Evolutionary conservation across 2,329 filamentous ascomycete species (phyloP), one percentile per base, ranked within the genome.

Genomic region (Coleophoma cylindrospora): DNA sequence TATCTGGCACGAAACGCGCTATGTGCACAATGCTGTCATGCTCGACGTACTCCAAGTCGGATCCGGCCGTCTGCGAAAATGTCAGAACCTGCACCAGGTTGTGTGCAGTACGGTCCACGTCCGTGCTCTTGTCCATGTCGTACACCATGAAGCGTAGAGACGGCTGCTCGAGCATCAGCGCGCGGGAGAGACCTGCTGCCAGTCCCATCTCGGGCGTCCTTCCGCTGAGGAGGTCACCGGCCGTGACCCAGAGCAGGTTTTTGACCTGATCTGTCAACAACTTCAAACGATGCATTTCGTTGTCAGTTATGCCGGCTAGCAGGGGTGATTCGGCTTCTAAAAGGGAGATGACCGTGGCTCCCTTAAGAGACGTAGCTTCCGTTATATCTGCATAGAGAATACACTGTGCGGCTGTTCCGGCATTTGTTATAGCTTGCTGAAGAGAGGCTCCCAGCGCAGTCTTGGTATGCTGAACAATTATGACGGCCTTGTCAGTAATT

Each of bases 1-100:
- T 22, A 14, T 52, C 53, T 27, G 48, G 53, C 43, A 49, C 32
- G 33, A 53, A 47, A 32, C 53, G 48, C 21, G 43, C 48, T 34
- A 54, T 17, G 47, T 54, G 45, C 7, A 54, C 22, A 17, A 49
- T 11, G 8, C 14, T 15, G 8, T 48, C 17, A 5, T 34, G 34
- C 12, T 45, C 14, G 5, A 49, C 19, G 10, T n/a, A 34, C n/a
- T 46, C n/a, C 12, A 17, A 34, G 7, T 46, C 44, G 15, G 15
- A 12, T 36, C 9, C 38, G 9, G 10, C 15, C 9, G 10, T 15
- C 9, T 17, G 10, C 9, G 38, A 12, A n/a, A 13, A 14, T 5
- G 15, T 14, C 33, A 32, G 12, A 12, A 36, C 19, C 11, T 9
- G 15, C 10, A 40, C 10, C 9, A 40, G 11, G 17, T 40, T 40